These are phyloP conservation scores for Nematodospora anomalae DNA, from an alignment of 1,139 yeast genomes.

Conservation along the genomic window DNA sequence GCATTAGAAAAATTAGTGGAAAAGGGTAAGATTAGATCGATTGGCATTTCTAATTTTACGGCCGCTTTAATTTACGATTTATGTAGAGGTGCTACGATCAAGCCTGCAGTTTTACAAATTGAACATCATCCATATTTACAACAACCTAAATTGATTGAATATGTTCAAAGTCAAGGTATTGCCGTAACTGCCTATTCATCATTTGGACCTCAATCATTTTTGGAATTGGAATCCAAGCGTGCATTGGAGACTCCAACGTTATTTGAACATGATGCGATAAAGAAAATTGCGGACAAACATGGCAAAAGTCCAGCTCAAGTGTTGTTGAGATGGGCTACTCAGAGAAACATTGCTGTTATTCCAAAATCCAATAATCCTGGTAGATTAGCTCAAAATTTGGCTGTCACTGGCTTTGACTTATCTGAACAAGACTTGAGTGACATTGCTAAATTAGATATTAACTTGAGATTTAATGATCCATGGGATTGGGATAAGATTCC, in stretches of 20 bases:
- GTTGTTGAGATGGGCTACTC: conserved; percentile 79
- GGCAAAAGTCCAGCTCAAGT: conserved; percentile 60
- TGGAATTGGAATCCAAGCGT: conserved; percentile 55
- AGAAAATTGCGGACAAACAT: conserved; percentile 54
- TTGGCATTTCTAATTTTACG: conserved; percentile 83
- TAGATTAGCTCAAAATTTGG: conserved; percentile 59
- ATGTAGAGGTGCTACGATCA: conserved; percentile 66
- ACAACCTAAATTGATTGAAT: conserved; percentile 67
- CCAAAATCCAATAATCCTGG: conserved; percentile 71
- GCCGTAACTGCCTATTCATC: conserved; percentile 85
- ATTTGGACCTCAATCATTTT: conserved; percentile 72
- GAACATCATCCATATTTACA: conserved; percentile 93
- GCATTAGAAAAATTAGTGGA: conserved; percentile 64
- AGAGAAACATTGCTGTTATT: conserved; percentile 67
- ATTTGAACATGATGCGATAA: conserved; percentile 54
- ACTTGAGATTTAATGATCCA: conserved; percentile 84
- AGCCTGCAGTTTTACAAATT: conserved; percentile 81
- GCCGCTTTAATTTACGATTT: conserved; percentile 72
- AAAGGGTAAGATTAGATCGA: conserved; percentile 66
- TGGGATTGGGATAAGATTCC: conserved; percentile 70
- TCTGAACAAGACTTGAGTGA: conserved; percentile 52
- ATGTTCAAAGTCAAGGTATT: conserved; percentile 59
- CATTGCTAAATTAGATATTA: conserved; percentile 59
- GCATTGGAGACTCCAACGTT: conserved; percentile 56
- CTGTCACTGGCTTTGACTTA: conserved; percentile 54